Percentiles rank a stretch among this genome's conserved stretches.
Evolutionary conservation across 108 stramenopile species (phyloP).

Genomic region (Cyclotella baltica): DNA sequence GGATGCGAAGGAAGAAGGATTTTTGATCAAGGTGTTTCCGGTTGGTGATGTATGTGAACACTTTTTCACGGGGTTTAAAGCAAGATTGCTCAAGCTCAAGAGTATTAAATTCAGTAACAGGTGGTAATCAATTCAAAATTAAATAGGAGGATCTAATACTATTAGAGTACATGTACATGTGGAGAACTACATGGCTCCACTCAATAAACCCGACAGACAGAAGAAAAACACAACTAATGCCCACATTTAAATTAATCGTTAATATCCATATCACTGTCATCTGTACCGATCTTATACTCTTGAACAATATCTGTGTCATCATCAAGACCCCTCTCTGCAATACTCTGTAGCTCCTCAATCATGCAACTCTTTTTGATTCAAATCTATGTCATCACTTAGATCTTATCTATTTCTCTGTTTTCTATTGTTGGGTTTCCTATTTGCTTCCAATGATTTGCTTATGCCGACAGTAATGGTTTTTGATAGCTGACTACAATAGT

Average conservation of each 20-base stretch:
- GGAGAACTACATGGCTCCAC: not conserved
- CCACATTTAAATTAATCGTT: not conserved
- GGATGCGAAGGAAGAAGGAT: not conserved
- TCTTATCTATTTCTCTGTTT: not conserved
- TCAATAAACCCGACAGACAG: not conserved
- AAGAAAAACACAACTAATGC: not conserved
- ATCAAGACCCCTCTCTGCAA: not conserved
- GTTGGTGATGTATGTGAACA: slow-evolving; percentile 22
- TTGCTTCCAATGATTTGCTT: not conserved
- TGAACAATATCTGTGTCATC: not conserved
- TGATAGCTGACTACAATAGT: slow-evolving; percentile 1
- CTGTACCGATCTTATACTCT: not conserved
- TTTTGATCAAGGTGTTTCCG: slow-evolving; percentile 13
- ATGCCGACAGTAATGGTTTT: slow-evolving; percentile 7
- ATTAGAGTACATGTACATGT: not conserved
- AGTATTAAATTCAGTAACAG: not conserved
- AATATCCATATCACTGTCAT: not conserved
- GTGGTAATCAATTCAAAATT: not conserved
- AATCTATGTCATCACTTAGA: not conserved
- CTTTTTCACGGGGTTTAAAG: not conserved
- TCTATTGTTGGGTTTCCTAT: not conserved
- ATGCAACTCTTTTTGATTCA: not conserved
- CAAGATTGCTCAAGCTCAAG: not conserved
- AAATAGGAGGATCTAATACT: slow-evolving; percentile 6
- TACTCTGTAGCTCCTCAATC: not conserved